Base-by-base conservation (phyloP, 306 rosid genomes). In the Pueraria montana region DNA sequence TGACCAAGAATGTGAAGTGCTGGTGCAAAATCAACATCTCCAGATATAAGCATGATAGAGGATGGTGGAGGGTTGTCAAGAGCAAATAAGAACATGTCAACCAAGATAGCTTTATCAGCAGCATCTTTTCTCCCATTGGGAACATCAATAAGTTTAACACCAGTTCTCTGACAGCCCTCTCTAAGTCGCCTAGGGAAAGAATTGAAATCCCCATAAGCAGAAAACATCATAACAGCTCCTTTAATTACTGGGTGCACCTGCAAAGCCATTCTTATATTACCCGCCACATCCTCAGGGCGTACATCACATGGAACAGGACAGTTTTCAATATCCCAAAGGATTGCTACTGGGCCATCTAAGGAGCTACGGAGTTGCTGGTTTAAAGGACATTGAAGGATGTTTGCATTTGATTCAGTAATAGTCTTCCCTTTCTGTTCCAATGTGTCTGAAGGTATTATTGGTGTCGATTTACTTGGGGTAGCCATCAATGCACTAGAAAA, bases 71-170 rank as follows among this genome's bases (percentile, higher is more conserved):
- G 95, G 87, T 96, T 94, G 92, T 96, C 99, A 20, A 96, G 97
- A 84, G 99, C 97, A 92, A 96, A 96, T 64, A 96, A 86, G 87
- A 96, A 96, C 99, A 96, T 96, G 84, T 96, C 99, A 21, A 96
- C 96, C 87, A 96, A 87, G 84, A 96, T 96, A 62, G 99, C 99
- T 90, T 96, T 94, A 82, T 96, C 99, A 6, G 99, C 98, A 74
- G 99, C 97, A 86, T 94, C 98, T 84, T 96, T 96, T 86, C 99
- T 89, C 84, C 99, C 99, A 69, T 94, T 96, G 50, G 99, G 99
- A 83, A 96, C 99, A 74, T 96, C 99, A 75, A 92, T 69, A 27
- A 96, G 98, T 77, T 89, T 94, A 52, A 96, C 98, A 73, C 98
- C 99, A 32, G 99, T 96, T 90, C 98, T 91, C 86, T 94, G 99